A percentile compares a stretch with the other conserved stretches of the same genome.
Evolutionary conservation across 2,329 filamentous ascomycete genomes (phyloP).

Genomic region (Paecilomyces sp.): DNA sequence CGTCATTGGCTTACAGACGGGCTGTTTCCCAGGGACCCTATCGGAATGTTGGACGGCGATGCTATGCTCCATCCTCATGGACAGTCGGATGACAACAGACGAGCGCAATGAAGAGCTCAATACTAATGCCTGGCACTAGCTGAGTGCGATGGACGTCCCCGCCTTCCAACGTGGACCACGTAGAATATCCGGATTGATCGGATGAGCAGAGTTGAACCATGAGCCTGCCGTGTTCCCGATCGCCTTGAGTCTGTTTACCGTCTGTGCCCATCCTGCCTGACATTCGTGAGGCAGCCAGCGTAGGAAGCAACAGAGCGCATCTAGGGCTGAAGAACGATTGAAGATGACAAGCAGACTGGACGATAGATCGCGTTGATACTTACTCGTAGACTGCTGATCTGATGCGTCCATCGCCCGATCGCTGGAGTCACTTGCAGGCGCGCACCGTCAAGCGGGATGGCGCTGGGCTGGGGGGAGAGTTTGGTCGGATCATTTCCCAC

Average conservation of each 20-base stretch:
- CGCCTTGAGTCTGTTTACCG: not conserved
- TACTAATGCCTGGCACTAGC: not conserved
- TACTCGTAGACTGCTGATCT: not conserved
- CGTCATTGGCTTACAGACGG: not conserved
- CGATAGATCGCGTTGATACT: not conserved
- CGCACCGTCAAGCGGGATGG: not conserved
- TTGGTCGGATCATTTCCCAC: not conserved
- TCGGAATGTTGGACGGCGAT: not conserved
- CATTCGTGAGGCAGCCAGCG: not conserved
- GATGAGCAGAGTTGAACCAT: not conserved
- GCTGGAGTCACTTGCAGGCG: not conserved
- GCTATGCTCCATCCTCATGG: not conserved
- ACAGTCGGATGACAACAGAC: not conserved
- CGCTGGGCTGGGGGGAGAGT: not conserved
- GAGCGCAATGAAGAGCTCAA: not conserved
- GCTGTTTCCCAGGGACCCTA: not conserved
- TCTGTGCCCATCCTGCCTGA: not conserved
- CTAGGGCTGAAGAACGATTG: not conserved
- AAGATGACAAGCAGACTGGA: no score
- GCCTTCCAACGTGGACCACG: not conserved
- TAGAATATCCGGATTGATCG: not conserved
- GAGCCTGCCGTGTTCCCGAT: not conserved
- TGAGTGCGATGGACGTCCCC: not conserved
- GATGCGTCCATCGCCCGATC: not conserved
- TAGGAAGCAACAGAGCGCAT: not conserved